These are phyloP conservation scores for Pichia inconspicua DNA, from an alignment of 1,139 yeast genomes.

Conservation along the genomic window DNA sequence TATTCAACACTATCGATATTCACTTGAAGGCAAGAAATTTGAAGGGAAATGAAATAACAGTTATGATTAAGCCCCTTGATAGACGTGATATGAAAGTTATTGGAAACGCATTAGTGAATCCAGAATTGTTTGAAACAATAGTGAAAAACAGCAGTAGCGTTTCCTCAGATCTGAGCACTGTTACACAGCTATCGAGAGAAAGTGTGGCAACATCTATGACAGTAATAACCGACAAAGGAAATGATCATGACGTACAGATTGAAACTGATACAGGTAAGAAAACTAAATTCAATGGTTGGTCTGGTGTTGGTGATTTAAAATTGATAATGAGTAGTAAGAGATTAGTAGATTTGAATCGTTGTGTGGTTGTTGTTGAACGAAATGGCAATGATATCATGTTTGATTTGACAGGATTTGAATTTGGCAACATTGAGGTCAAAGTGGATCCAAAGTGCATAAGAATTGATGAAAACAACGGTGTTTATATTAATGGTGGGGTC, in stretches of 20 bases:
- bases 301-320: conserved; percentile 11
- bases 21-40: conserved; percentile 21
- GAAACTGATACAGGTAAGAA: neutral
- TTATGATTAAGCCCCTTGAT: conserved; percentile 15
- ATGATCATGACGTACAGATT: neutral
- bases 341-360: conserved; percentile 13
- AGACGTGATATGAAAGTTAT: conserved; percentile 4
- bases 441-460: conserved; percentile 5
- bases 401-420: conserved; percentile 16
- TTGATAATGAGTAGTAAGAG: conserved; percentile 3
- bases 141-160: conserved; percentile 6
- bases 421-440: conserved; percentile 13
- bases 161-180: conserved; percentile 8
- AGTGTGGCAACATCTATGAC: conserved; percentile 3
- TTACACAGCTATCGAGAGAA: neutral
- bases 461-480: conserved; percentile 4
- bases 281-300: conserved; percentile 5
- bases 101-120: conserved; percentile 12
- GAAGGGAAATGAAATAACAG: conserved; percentile 16
- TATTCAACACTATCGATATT: conserved; percentile 20
- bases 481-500: conserved; percentile 11
- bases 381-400: neutral
- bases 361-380: conserved; percentile 9
- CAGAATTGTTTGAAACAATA: conserved; percentile 1
- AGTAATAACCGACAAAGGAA: no score